Percentiles rank a stretch among this genome's conserved stretches.
Conservation (phyloP, 495 filamentous ascomycete species). For the Podospora comata region DNA sequence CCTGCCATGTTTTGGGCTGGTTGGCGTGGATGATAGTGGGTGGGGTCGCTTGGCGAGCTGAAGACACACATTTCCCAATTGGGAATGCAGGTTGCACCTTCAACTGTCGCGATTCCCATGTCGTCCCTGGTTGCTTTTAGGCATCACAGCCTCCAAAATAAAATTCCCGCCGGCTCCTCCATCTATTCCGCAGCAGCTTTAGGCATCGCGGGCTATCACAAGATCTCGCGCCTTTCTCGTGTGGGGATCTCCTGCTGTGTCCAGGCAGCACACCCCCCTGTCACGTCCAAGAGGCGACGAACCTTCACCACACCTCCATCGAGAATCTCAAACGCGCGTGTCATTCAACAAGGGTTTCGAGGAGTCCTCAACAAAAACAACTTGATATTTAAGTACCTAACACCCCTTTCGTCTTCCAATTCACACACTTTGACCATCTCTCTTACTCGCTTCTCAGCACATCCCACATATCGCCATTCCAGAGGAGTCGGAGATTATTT, state of each 20-base stretch:
- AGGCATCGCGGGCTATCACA: constrained; percentile 18
- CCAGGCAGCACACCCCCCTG: constrained; percentile 23
- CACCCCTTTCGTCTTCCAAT: not conserved
- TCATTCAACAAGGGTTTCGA: not conserved
- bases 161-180: not conserved
- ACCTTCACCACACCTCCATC: not conserved
- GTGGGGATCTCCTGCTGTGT: constrained; percentile 3
- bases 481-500: not conserved
- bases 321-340: no score
- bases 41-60: not conserved
- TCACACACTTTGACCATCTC: not conserved
- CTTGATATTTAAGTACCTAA: not conserved
- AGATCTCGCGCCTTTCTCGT: constrained; percentile 22
- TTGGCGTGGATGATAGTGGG: not conserved
- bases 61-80: not conserved
- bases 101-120: not conserved
- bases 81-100: constrained; percentile 7
- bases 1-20: not conserved
- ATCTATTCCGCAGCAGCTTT: not conserved
- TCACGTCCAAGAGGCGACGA: not conserved
- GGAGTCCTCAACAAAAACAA: not conserved
- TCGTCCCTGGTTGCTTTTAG: not conserved
- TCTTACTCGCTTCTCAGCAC: not conserved
- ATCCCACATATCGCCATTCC: not conserved
- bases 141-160: not conserved